Percentiles rank a stretch among this genome's conserved stretches.
Evolutionary conservation across 2,329 filamentous ascomycete species (phyloP).

Genomic region (Talaromyces amestolkiae): DNA sequence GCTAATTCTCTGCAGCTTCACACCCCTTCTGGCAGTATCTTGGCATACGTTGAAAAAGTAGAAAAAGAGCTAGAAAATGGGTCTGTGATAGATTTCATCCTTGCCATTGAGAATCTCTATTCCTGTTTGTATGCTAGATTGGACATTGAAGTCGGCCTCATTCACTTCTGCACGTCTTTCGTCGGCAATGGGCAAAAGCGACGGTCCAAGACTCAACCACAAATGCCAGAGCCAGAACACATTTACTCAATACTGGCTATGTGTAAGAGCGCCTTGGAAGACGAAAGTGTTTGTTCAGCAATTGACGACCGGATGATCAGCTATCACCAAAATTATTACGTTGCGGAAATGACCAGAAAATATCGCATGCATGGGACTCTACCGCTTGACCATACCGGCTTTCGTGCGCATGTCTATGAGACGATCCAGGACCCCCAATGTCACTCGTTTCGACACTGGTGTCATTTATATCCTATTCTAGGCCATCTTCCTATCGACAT

Average conservation of each 20-base stretch:
- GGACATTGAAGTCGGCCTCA: slow-evolving; percentile 36
- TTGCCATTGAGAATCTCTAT: slow-evolving; percentile 37
- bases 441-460: slow-evolving; percentile 32
- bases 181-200: slow-evolving; percentile 25
- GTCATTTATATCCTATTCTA: slow-evolving; percentile 30
- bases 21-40: slow-evolving; percentile 27
- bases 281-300: slow-evolving; percentile 26
- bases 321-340: slow-evolving; percentile 31
- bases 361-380: slow-evolving; percentile 20
- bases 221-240: slow-evolving; percentile 36
- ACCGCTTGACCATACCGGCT: slow-evolving; percentile 16
- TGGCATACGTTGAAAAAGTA: slow-evolving; percentile 31
- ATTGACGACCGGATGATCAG: slow-evolving; percentile 29
- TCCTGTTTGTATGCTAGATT: slow-evolving; percentile 38
- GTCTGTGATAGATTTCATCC: slow-evolving; percentile 31
- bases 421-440: slow-evolving; percentile 26
- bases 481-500: slow-evolving; percentile 29
- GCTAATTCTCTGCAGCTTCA: slow-evolving; percentile 33
- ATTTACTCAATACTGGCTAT: slow-evolving; percentile 34
- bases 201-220: slow-evolving; percentile 21
- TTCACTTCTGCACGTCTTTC: slow-evolving; percentile 36
- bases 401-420: slow-evolving; percentile 22
- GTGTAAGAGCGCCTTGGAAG: slow-evolving; percentile 35
- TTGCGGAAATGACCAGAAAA: slow-evolving; percentile 25
- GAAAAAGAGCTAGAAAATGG: slow-evolving; percentile 31